Evolutionary conservation across 768 basidiomycete species (phyloP), one percentile per base, ranked within the genome.

Genomic region (Tylopilus intermedius): DNA sequence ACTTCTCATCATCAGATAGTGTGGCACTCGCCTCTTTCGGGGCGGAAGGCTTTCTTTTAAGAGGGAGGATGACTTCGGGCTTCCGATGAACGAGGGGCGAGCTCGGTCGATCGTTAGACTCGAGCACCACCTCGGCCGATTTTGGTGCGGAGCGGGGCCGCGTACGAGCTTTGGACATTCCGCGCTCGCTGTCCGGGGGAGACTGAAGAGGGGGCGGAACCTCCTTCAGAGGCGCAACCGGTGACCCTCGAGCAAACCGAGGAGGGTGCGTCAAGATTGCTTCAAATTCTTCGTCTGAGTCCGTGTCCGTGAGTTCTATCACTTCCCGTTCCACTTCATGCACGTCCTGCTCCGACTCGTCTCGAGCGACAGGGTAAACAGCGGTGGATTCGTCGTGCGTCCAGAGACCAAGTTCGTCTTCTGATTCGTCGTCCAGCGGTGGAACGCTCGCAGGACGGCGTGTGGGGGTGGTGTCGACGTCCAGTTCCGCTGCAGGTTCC

Each of bases 391-490:
- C 76, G 50, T 76, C 73, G 37, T 63, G 60, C 24, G 71, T 64
- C 74, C 76, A 78, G 41, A 61, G 55, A 9, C 61, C 72, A 8
- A 79, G 68, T 58, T 81, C 79, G 51, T 80, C 79, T 18, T 79
- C 79, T n/a, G 78, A 75, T 24, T 71, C 69, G 24, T 64, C 59
- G 8, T 73, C 63, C 4, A 57, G 53, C 3, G 47, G 57, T 30
- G 24, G 41, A 14, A 13, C 45, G 26, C 43, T 41, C 40, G 49
- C 30, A 22, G 59, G 48, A 43, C 39, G 44, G 32, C 50, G 62
- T 26, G 47, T 62, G 39, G 59, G 62, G 35, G 65, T 57, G n/a
- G 46, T 15, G 8, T 64, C 57, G 15, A 29, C 57, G 15, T 55
- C 56, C n/a, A 0, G n/a, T 29, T 50, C 59, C 15, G 0, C 40